A percentile compares a stretch with the other conserved stretches of the same genome.
phyloP scores from a whole-genome alignment of 2,329 filamentous ascomycete species.

The Colletotrichum eremochloae region DNA sequence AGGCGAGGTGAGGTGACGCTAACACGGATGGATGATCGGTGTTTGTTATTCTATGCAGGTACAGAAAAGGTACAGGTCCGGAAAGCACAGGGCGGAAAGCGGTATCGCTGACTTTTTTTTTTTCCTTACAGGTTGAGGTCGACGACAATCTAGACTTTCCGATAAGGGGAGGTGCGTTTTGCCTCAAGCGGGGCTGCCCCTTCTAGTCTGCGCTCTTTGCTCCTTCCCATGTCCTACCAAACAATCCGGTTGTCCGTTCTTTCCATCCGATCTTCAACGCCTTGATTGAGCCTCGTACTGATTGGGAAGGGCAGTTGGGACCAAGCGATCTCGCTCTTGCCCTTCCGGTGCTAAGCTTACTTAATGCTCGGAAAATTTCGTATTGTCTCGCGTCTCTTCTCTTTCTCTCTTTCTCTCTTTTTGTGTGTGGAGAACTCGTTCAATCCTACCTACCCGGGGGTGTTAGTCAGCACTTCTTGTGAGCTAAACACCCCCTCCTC shows the following conservation, averaged over 20 bases:
- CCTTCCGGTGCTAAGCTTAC: background rate
- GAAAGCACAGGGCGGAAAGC: slow-evolving; percentile 5
- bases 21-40: background rate
- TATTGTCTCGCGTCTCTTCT: background rate
- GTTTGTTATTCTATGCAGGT: slow-evolving; percentile 7
- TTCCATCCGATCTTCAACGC: background rate
- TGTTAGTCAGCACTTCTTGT: no score
- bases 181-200: slow-evolving; percentile 41
- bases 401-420: background rate
- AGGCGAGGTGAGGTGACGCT: background rate
- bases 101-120: slow-evolving; percentile 34
- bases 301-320: background rate
- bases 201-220: slow-evolving; percentile 36
- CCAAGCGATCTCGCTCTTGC: background rate
- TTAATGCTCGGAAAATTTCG: background rate
- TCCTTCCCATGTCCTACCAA: slow-evolving; percentile 10
- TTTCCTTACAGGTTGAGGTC: slow-evolving; percentile 17
- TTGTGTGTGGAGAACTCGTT: no score
- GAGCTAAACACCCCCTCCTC: no score
- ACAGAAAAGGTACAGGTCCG: slow-evolving; percentile 15
- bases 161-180: slow-evolving; percentile 41
- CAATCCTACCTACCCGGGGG: no score
- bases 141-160: slow-evolving; percentile 42
- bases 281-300: slow-evolving; percentile 14
- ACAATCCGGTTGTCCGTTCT: slow-evolving; percentile 1